These are phyloP conservation scores for Backusella australiensis DNA, from an alignment of 192 early-diverging fungal species.

Conservation along the genomic window DNA sequence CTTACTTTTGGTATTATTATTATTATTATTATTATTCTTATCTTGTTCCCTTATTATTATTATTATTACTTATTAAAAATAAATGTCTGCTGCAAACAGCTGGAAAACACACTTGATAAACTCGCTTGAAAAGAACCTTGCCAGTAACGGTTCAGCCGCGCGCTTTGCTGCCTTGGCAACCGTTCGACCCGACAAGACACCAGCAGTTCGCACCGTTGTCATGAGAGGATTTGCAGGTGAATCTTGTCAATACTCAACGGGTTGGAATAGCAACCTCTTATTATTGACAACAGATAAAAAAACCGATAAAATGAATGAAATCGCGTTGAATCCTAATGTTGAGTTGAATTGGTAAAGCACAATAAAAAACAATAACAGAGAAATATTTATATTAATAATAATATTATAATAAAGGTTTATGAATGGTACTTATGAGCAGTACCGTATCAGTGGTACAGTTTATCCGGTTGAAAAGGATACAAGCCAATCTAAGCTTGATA, in stretches of 20 bases:
- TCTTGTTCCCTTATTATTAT: not conserved
- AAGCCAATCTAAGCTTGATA: not conserved
- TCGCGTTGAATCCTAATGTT: slow-evolving; percentile 18
- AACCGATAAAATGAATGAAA: slow-evolving; percentile 31
- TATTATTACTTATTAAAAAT: not conserved
- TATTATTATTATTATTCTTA: not conserved
- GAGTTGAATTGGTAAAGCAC: slow-evolving; percentile 35
- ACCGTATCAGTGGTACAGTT: slow-evolving; percentile 33
- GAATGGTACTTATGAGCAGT: slow-evolving; percentile 35
- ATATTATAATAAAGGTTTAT: slow-evolving; percentile 26
- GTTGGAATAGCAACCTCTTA: slow-evolving; percentile 31
- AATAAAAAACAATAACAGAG: not conserved
- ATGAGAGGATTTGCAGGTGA: slow-evolving; percentile 41
- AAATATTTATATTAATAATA: not conserved
- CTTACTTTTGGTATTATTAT: not conserved
- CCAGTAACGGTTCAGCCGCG: not conserved
- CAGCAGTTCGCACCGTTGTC: slow-evolving; percentile 37
- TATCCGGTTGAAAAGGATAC: slow-evolving; percentile 12
- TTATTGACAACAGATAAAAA: slow-evolving; percentile 25
- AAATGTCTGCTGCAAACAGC: not conserved
- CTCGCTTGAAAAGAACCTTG: slow-evolving; percentile 20
- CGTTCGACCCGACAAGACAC: slow-evolving; percentile 14
- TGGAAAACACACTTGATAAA: slow-evolving; percentile 24
- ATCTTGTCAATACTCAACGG: slow-evolving; percentile 9
- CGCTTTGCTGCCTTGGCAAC: slow-evolving; percentile 29